Evolutionary conservation across 306 rosid species (phyloP).

Genomic region (Lathyrus tuberosus): DNA sequence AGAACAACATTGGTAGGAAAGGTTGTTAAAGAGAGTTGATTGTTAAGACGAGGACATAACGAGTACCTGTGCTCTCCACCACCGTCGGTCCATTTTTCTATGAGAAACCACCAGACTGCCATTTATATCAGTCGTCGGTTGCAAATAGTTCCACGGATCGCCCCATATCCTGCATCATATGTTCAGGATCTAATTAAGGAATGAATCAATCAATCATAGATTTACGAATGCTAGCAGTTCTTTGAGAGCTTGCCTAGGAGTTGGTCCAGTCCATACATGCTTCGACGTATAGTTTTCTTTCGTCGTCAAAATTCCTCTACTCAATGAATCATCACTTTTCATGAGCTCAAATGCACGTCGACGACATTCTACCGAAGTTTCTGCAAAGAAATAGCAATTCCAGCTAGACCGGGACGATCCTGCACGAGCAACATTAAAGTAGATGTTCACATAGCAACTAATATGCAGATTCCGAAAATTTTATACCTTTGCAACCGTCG

Average conservation of each 20-base stretch:
- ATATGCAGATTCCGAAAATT: not conserved
- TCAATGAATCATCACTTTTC: conserved; percentile 68
- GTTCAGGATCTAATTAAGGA: conserved; percentile 18
- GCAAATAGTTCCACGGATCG: conserved; percentile 84
- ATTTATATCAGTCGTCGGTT: conserved; percentile 88
- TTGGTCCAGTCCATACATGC: conserved; percentile 78
- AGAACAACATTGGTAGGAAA: not conserved
- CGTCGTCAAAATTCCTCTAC: conserved; percentile 58
- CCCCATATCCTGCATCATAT: conserved; percentile 72
- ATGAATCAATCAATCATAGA: conserved; percentile 31
- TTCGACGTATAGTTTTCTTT: conserved; percentile 78
- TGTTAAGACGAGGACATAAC: conserved; percentile 12
- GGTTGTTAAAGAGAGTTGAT: not conserved
- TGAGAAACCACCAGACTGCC: conserved; percentile 80
- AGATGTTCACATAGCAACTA: not conserved
- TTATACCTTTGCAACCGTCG: conserved; percentile 76
- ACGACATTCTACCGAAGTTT: conserved; percentile 82
- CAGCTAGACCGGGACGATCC: conserved; percentile 76
- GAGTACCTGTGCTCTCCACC: conserved; percentile 96
- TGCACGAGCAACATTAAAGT: conserved; percentile 27
- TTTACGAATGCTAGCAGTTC: conserved; percentile 23
- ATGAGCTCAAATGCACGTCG: conserved; percentile 70
- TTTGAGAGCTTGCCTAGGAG: conserved; percentile 67
- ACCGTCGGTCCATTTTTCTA: conserved; percentile 83
- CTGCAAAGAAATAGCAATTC: conserved; percentile 93